phyloP scores from a whole-genome alignment of 805 yeast genomes.

The Suhomyces kilbournensis region DNA sequence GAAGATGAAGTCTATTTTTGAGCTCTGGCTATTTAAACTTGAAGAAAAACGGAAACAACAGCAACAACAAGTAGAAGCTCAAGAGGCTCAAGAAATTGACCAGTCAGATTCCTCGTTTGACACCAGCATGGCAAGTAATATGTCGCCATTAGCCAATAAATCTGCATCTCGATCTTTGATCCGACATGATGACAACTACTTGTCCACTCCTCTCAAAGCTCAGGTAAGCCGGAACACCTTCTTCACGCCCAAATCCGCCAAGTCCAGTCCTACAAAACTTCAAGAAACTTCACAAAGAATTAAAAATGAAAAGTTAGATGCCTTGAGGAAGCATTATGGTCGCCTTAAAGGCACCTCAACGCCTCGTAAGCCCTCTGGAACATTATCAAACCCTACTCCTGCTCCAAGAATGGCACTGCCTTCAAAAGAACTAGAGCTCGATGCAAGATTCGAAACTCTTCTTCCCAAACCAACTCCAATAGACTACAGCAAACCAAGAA shows the following conservation, averaged over 20 bases:
- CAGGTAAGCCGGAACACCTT: conserved; percentile 10
- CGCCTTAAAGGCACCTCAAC: conserved; percentile 18
- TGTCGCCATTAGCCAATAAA: conserved; percentile 33
- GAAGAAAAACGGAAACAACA: conserved; percentile 5
- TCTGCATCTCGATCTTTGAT: conserved; percentile 4
- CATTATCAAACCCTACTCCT: background rate
- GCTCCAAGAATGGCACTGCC: background rate
- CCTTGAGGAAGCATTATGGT: conserved; percentile 32
- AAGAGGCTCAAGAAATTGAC: background rate
- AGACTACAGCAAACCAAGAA: background rate
- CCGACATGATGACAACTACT: conserved; percentile 20
- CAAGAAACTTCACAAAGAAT: conserved; percentile 39
- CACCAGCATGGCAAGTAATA: conserved; percentile 21
- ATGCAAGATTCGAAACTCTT: background rate
- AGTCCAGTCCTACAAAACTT: conserved; percentile 34
- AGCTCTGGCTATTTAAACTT: conserved; percentile 34
- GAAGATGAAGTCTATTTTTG: conserved; percentile 29
- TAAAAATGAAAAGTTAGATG: conserved; percentile 31
- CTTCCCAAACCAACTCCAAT: conserved; percentile 1
- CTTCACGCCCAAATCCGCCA: conserved; percentile 22
- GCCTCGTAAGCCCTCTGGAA: conserved; percentile 5
- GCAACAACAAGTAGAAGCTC: background rate
- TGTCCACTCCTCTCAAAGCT: conserved; percentile 35
- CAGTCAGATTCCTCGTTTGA: conserved; percentile 10
- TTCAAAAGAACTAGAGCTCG: background rate